These are phyloP conservation scores for Casuarina glauca DNA, from an alignment of 306 rosid genomes.

Conservation along the genomic window DNA sequence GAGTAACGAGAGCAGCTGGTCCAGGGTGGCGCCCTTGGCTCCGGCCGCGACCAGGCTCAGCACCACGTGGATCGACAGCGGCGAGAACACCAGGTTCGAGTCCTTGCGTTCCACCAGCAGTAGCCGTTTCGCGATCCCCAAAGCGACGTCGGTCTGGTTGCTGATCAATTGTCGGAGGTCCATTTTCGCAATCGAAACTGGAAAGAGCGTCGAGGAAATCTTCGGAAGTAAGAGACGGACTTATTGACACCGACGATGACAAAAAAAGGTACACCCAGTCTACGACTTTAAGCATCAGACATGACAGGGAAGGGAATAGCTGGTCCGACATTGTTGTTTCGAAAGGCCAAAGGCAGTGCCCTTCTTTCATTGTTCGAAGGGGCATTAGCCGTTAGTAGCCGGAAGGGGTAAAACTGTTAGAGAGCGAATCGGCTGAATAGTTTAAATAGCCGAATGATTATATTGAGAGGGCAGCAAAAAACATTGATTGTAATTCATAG, in stretches of 20 bases:
- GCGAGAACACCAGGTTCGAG: slow-evolving; percentile 68
- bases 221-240: background rate
- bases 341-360: no score
- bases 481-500: no score
- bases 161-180: slow-evolving; percentile 52
- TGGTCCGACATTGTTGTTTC: no score
- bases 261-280: background rate
- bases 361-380: no score
- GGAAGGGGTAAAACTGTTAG: no score
- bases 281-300: no score
- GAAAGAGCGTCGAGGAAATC: background rate
- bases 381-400: no score
- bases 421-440: no score
- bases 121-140: slow-evolving; percentile 48
- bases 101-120: slow-evolving; percentile 34
- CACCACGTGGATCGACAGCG: slow-evolving; percentile 61
- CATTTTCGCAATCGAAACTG: slow-evolving; percentile 31
- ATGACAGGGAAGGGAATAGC: no score
- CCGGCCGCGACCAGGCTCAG: slow-evolving; percentile 71
- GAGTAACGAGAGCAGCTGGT: slow-evolving; percentile 75
- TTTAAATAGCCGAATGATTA: no score
- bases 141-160: slow-evolving; percentile 48
- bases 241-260: background rate
- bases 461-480: no score
- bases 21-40: slow-evolving; percentile 61